Conservation (phyloP, 1,139 yeast species). For the Candida buenavistaensis region DNA sequence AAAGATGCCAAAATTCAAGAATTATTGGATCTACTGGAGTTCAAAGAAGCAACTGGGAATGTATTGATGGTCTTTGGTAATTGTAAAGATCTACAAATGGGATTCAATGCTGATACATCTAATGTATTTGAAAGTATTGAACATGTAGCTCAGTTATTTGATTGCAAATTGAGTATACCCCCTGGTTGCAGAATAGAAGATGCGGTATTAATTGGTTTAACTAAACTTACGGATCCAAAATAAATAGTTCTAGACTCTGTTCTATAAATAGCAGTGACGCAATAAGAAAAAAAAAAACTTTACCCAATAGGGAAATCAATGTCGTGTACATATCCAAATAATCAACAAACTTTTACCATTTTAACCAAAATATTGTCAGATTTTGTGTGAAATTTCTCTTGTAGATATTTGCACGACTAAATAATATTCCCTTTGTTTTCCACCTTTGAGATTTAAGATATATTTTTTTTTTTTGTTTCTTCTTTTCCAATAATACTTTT, state of each 20-base stretch:
- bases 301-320: not conserved
- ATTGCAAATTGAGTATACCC: slow-evolving; percentile 57
- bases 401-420: too few relatives aligned
- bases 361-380: too few relatives aligned
- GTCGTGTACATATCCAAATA: not conserved
- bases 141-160: slow-evolving; percentile 64
- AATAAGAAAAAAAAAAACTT: not conserved
- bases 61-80: slow-evolving; percentile 60
- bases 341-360: slow-evolving; percentile 1
- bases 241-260: too few relatives aligned
- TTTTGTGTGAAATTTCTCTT: slow-evolving; percentile 2
- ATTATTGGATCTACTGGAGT: slow-evolving; percentile 9
- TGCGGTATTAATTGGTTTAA: slow-evolving; percentile 61
- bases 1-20: slow-evolving; percentile 9
- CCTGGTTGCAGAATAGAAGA: slow-evolving; percentile 68
- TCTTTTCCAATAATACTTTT: too few relatives aligned
- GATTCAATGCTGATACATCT: slow-evolving; percentile 50
- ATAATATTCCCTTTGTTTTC: too few relatives aligned
- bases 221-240: slow-evolving; percentile 39
- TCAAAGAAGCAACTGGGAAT: slow-evolving; percentile 26
- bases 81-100: slow-evolving; percentile 53
- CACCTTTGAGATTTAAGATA: too few relatives aligned
- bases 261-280: too few relatives aligned
- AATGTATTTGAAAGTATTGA: slow-evolving; percentile 31
- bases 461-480: too few relatives aligned